phyloP scores from a whole-genome alignment of 257 asterid species.

The Nicotiana knightiana region DNA sequence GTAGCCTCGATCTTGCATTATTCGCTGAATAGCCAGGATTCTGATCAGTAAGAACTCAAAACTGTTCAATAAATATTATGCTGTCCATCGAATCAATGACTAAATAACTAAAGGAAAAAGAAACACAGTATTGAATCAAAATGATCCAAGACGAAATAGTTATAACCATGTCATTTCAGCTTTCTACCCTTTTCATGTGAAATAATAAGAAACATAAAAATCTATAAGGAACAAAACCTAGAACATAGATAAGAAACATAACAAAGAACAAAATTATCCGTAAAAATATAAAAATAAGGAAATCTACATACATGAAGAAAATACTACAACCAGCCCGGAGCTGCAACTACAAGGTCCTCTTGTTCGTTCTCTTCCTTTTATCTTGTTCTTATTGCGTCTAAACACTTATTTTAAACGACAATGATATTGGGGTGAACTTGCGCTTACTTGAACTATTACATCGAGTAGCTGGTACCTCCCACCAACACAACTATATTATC shows the following conservation, averaged over 20 bases:
- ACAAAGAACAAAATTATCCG: background rate
- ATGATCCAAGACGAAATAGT: background rate
- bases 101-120: background rate
- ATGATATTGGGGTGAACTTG: too few species aligned
- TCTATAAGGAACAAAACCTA: background rate
- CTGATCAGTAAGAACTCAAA: conserved; percentile 14
- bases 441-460: too few species aligned
- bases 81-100: background rate
- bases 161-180: background rate
- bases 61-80: conserved; percentile 1
- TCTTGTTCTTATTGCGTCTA: background rate
- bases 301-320: background rate
- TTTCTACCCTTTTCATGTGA: background rate
- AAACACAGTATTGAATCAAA: background rate
- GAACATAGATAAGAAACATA: background rate
- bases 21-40: conserved; percentile 47
- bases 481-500: background rate
- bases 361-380: background rate
- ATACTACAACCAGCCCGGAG: background rate
- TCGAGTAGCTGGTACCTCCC: too few species aligned
- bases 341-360: background rate
- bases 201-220: conserved; percentile 4
- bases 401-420: background rate
- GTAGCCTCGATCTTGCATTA: conserved; percentile 69
- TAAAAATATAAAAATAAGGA: background rate